Evolutionary conservation across 306 rosid species (phyloP).

Genomic region (Pueraria montana): DNA sequence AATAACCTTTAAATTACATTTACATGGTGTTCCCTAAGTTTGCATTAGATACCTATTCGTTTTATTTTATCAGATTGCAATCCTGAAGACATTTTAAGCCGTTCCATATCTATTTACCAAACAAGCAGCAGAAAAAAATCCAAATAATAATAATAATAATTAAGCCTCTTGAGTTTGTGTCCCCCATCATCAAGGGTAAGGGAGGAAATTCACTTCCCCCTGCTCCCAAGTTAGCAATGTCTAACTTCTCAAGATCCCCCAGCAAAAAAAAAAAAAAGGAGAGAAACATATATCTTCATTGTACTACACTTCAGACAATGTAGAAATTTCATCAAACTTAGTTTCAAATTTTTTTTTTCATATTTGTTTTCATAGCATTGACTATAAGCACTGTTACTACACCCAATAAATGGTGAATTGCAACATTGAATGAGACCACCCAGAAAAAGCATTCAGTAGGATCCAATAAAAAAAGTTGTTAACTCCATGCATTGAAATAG

Average conservation of each 20-base stretch:
- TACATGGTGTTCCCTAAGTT: not conserved
- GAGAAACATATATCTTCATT: conserved; percentile 2
- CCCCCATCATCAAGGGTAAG: conserved; percentile 18
- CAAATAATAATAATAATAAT: not conserved
- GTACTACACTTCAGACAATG: not conserved
- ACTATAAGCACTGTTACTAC: not conserved
- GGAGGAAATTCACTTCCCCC: not conserved
- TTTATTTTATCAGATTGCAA: not conserved
- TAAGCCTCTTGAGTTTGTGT: conserved; percentile 25
- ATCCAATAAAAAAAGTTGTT: no score
- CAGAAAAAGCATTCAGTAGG: not conserved
- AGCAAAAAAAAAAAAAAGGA: not conserved
- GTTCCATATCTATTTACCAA: conserved; percentile 22
- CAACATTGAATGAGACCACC: no score
- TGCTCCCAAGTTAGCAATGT: not conserved
- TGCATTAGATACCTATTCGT: no score
- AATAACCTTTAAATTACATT: conserved; percentile 30
- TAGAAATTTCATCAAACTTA: not conserved
- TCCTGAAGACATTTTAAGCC: not conserved
- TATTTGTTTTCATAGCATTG: conserved; percentile 14
- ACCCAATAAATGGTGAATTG: no score
- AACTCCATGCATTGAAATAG: no score
- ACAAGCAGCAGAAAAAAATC: not conserved
- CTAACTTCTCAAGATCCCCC: not conserved
- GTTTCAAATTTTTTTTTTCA: not conserved